A percentile compares a stretch with the other conserved stretches of the same genome.
phyloP scores from a whole-genome alignment of 345 rosid species.

The Brassica rapa region DNA sequence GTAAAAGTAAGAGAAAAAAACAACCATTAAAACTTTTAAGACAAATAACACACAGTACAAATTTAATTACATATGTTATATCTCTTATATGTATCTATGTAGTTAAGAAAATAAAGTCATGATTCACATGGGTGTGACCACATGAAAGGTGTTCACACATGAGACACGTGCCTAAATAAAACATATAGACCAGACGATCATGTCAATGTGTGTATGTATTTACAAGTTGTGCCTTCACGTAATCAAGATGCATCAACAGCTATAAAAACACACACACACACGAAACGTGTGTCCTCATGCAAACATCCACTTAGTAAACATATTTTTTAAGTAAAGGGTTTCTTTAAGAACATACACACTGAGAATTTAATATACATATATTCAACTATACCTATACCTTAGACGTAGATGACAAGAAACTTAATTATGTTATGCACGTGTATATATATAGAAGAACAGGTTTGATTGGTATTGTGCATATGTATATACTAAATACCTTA shows the following conservation, averaged over 20 bases:
- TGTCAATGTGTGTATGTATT: conserved; percentile 21
- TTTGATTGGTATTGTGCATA: not conserved
- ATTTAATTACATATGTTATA: not conserved
- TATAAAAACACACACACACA: conserved; percentile 5
- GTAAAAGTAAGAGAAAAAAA: not conserved
- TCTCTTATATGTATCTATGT: not conserved
- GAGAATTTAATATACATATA: not conserved
- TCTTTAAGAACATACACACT: not conserved
- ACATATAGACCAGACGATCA: conserved; percentile 23
- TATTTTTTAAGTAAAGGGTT: not conserved
- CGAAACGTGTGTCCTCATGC: conserved; percentile 30
- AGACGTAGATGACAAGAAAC: not conserved
- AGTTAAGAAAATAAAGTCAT: not conserved
- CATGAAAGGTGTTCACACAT: conserved; percentile 30
- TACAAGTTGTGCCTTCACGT: conserved; percentile 18
- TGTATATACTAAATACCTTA: conserved; percentile 61
- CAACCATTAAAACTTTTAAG: not conserved
- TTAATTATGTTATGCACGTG: not conserved
- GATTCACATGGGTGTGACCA: conserved; percentile 27
- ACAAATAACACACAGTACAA: not conserved
- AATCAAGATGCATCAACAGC: conserved; percentile 22
- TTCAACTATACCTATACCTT: not conserved
- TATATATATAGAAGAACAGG: not conserved
- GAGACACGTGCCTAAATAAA: conserved; percentile 32
- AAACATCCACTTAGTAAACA: conserved; percentile 23